Base-by-base conservation (phyloP, 202 grass and related monocot species). In the Panicum hallii region DNA sequence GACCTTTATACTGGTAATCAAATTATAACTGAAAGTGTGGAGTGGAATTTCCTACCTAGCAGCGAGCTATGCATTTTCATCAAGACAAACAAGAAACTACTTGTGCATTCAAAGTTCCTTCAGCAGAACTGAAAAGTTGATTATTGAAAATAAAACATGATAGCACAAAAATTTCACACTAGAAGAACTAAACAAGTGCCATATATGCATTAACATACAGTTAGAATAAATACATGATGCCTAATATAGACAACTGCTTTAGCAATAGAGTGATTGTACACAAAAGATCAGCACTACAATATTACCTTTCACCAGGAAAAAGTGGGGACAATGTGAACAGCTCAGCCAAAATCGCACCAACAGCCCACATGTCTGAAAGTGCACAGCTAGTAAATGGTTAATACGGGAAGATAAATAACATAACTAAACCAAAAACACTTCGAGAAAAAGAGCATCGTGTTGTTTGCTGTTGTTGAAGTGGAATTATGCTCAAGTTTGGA, bases 341-440 rank as follows among this genome's bases (percentile, higher is more conserved):
- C 87, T 97, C 95, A 44, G 95, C 92, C 72, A 97, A 85, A 86
- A 97, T 97, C 34, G 92, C 92, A 83, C 95, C 95, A 73, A 97
- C 81, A 28, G 95, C 95, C 95, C 95, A 97, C 88, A 97, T 90
- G 53, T 97, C 95, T 97, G 67, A 71, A 83, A 80, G 26, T 44
- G 41, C 50, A 69, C 10, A 42, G 56, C 14, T 41, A 17, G 3
- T 44, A 48, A 63, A 74, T 55, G 34, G 7, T 5, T 41, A 30
- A 12, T 32, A 32, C 53, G 22, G 34, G 8, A 74, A 61, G 43
- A 8, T 19, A 62, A 55, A 62, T 65, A 67, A 20, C 15, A 79
- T 26, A 12, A 10, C 69, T 28, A 63, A 58, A 49, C 6, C 19
- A 57, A 55, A 13, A 10, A 32, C 32, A 68, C 2, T 69, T 44